Evolutionary conservation across 495 filamentous ascomycete genomes (phyloP).

Genomic region (Penicillium longicatenatum): DNA sequence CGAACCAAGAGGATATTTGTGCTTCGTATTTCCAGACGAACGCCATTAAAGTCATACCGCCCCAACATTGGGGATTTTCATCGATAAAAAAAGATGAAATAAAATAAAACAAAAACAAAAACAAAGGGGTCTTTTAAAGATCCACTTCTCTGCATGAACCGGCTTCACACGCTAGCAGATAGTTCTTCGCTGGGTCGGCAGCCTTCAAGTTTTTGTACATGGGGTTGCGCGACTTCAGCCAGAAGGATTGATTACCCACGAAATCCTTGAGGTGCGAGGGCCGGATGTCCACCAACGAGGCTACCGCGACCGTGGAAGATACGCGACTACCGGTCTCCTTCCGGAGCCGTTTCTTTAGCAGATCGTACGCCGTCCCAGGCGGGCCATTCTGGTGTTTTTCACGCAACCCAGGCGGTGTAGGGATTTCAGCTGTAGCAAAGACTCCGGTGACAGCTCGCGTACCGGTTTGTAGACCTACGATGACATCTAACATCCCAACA

Average conservation of each 20-base stretch:
- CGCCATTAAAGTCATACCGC: neutral
- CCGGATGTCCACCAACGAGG: conserved; percentile 43
- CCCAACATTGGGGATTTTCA: neutral
- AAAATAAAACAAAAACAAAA: too few relatives aligned
- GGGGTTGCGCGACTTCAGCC: conserved; percentile 53
- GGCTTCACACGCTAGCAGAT: conserved; percentile 53
- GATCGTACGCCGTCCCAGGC: conserved; percentile 38
- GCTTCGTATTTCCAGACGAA: neutral
- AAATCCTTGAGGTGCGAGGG: conserved; percentile 51
- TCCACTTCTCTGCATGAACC: conserved; percentile 50
- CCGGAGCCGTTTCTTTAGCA: conserved; percentile 40
- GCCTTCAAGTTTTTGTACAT: conserved; percentile 48
- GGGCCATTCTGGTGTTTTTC: conserved; percentile 28
- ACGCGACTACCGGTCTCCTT: conserved; percentile 41
- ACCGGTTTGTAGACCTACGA: conserved; percentile 70
- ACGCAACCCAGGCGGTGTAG: conserved; percentile 12
- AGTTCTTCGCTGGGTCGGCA: conserved; percentile 41
- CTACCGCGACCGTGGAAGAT: conserved; percentile 37
- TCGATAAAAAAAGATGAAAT: neutral
- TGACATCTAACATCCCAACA: conserved; percentile 70
- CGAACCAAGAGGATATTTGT: neutral
- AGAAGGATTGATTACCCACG: conserved; percentile 51
- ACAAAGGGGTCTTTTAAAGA: conserved; percentile 3
- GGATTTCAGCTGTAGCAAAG: conserved; percentile 33
- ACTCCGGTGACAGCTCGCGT: conserved; percentile 46